phyloP scores from a whole-genome alignment of 352 stramenopile genomes.

The Phytopythium chamaehyphon region DNA sequence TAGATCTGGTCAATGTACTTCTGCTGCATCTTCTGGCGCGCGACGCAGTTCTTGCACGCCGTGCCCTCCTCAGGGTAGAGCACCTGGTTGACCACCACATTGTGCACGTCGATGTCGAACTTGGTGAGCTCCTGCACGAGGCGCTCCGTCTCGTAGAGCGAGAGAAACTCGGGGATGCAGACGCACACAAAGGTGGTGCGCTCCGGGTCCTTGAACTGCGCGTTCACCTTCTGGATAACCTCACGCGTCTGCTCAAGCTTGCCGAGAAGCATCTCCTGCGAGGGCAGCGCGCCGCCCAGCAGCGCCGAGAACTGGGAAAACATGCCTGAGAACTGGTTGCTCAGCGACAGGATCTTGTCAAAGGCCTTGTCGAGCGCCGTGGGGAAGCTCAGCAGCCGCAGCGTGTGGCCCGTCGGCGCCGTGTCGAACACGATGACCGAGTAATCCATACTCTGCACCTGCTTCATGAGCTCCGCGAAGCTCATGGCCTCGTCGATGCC shows the following conservation, averaged over 20 bases:
- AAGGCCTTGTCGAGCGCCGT: conserved; percentile 98
- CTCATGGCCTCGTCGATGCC: conserved; percentile 99
- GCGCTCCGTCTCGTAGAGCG: conserved; percentile 99
- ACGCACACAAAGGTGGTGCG: conserved; percentile 99
- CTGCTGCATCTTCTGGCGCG: conserved; percentile 99
- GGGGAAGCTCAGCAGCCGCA: conserved; percentile 96
- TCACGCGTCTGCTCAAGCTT: conserved; percentile 95
- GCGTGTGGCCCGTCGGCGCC: conserved; percentile 96
- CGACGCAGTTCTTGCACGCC: conserved; percentile 91
- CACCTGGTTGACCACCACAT: conserved; percentile 99
- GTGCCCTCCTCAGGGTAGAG: conserved; percentile 87
- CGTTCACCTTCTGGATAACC: conserved; percentile 99
- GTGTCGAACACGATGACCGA: conserved; percentile 98
- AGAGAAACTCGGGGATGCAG: conserved; percentile 99
- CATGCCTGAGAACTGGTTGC: conserved; percentile 88
- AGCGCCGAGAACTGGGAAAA: conserved; percentile 83
- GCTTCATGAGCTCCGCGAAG: conserved; percentile 99
- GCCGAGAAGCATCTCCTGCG: conserved; percentile 93
- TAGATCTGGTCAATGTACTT: conserved; percentile 99
- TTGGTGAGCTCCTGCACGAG: conserved; percentile 99
- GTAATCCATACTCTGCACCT: conserved; percentile 97
- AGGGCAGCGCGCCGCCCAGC: conserved; percentile 66
- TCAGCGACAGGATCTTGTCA: conserved; percentile 97
- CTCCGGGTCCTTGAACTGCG: conserved; percentile 98
- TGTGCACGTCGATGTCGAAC: conserved; percentile 99